Percentiles rank a stretch among this genome's conserved stretches.
Conservation (phyloP, 805 yeast genomes). For the Candida qinlingensis region DNA sequence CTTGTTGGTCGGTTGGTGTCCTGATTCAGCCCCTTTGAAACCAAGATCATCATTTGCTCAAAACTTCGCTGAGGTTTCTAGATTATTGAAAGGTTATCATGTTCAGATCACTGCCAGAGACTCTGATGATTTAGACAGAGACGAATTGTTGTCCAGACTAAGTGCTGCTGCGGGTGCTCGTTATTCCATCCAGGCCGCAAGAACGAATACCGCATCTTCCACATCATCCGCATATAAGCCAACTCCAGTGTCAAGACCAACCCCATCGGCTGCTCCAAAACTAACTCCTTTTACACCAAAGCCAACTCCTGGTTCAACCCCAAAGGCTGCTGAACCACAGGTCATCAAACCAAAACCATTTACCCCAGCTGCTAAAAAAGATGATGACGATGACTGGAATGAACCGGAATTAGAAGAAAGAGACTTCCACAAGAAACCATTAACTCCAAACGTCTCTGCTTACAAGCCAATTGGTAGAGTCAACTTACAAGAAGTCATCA, state of each 20-base stretch:
- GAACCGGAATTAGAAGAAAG: slow-evolving; percentile 44
- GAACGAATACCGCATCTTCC: slow-evolving; percentile 27
- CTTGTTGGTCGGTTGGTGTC: slow-evolving; percentile 92
- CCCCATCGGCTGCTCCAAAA: slow-evolving; percentile 20
- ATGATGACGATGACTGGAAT: slow-evolving; percentile 38
- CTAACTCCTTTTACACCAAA: slow-evolving; percentile 21
- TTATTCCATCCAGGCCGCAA: slow-evolving; percentile 58
- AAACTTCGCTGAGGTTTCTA: slow-evolving; percentile 72
- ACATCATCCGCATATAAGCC: slow-evolving; percentile 24
- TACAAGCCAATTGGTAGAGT: slow-evolving; percentile 63
- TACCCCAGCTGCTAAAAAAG: slow-evolving; percentile 10
- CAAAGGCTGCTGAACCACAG: slow-evolving; percentile 18
- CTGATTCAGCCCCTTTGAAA: slow-evolving; percentile 86
- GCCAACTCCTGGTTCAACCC: slow-evolving; percentile 11
- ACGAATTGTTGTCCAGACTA: slow-evolving; percentile 67
- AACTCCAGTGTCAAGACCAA: slow-evolving; percentile 23
- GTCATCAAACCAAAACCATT: slow-evolving; percentile 18
- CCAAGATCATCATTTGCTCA: slow-evolving; percentile 70
- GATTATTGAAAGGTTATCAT: slow-evolving; percentile 75
- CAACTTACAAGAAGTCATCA: slow-evolving; percentile 39
- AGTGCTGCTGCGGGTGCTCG: slow-evolving; percentile 95
- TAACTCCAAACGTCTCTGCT: slow-evolving; percentile 38
- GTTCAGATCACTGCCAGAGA: slow-evolving; percentile 97
- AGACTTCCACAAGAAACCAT: slow-evolving; percentile 42
- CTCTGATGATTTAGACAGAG: slow-evolving; percentile 78